Conservation (phyloP, 352 stramenopile genomes). For the Phytophthora ramorum region DNA sequence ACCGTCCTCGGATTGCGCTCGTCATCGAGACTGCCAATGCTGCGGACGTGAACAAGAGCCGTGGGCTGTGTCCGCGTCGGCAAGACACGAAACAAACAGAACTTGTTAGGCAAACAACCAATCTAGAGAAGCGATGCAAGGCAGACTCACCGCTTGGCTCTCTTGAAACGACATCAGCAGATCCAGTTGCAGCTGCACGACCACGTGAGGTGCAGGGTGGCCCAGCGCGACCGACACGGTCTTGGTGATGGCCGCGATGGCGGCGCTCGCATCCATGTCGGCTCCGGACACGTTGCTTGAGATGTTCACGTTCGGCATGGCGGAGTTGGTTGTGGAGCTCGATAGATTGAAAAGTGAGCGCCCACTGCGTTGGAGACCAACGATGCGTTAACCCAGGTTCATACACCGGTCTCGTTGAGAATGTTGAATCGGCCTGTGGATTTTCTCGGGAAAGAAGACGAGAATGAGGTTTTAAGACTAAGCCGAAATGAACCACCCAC, state of each 20-base stretch:
- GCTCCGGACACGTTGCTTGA: constrained; percentile 32
- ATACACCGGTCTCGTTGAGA: no score
- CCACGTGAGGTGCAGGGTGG: constrained; percentile 15
- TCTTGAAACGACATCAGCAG: constrained; percentile 36
- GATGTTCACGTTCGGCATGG: constrained; percentile 38
- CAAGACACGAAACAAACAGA: not conserved
- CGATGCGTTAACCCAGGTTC: no score
- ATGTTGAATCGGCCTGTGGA: no score
- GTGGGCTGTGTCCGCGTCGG: constrained; percentile 13
- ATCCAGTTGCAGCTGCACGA: constrained; percentile 35
- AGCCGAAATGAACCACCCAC: no score
- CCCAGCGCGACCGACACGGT: constrained; percentile 25
- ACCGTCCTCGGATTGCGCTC: constrained; percentile 37
- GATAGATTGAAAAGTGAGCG: no score
- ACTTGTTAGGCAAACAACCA: not conserved
- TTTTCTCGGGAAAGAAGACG: no score
- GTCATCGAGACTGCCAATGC: constrained; percentile 33
- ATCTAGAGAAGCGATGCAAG: not conserved
- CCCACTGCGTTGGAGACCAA: no score
- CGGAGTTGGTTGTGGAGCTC: not conserved
- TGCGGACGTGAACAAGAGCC: constrained; percentile 30
- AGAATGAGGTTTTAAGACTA: no score
- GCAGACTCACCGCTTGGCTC: constrained; percentile 23
- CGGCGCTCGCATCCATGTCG: constrained; percentile 20
- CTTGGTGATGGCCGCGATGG: constrained; percentile 29